Conservation (phyloP, 257 asterid genomes). For the Ajuga chamaepitys region DNA sequence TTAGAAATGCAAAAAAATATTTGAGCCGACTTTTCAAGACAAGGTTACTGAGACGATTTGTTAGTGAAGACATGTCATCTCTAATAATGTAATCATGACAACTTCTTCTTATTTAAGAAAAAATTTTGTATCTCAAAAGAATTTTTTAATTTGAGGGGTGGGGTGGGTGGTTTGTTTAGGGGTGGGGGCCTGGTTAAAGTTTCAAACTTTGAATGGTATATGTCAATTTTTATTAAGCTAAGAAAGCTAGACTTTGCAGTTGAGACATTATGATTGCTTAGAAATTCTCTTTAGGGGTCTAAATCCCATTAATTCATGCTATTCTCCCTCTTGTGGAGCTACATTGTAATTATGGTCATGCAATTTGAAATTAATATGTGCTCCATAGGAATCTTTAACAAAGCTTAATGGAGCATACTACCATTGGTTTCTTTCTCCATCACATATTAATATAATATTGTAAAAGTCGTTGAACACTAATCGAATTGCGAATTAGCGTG, state of each 20-base stretch:
- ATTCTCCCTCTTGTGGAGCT: conserved; percentile 10
- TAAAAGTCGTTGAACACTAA: no score
- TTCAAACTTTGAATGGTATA: not conserved
- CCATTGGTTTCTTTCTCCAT: not conserved
- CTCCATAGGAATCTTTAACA: not conserved
- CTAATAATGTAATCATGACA: no score
- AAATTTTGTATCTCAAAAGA: no score
- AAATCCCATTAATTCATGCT: conserved; percentile 29
- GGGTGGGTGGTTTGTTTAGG: not conserved
- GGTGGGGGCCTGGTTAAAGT: not conserved
- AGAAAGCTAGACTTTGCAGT: conserved; percentile 39
- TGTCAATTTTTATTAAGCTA: conserved; percentile 12
- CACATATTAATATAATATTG: no score
- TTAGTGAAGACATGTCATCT: no score
- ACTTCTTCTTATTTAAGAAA: no score
- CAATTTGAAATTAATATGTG: conserved; percentile 1
- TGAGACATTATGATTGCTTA: conserved; percentile 51
- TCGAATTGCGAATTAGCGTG: no score
- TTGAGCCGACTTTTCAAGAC: no score
- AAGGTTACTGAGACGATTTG: no score
- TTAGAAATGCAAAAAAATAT: no score
- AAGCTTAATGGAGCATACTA: conserved; percentile 8
- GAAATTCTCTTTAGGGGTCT: conserved; percentile 31
- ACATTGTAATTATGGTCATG: conserved; percentile 9
- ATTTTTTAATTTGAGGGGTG: not conserved